Percentiles rank a stretch among this genome's conserved stretches.
phyloP scores from a whole-genome alignment of 2,329 filamentous ascomycete species.

The Exophiala lecanii-corni region DNA sequence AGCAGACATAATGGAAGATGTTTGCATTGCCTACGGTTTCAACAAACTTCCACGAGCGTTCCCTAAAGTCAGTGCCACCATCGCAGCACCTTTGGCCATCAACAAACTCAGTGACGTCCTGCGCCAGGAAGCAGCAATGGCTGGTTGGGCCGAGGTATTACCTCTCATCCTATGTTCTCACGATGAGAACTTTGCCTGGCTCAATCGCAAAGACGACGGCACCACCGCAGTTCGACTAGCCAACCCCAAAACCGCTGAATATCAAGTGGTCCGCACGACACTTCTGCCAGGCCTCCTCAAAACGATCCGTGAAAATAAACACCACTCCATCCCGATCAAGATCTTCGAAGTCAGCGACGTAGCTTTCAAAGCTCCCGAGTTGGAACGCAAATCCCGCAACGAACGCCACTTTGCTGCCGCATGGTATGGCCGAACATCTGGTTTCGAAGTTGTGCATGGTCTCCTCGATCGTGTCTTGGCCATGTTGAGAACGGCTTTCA shows the following conservation, averaged over 20 bases:
- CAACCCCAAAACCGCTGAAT: constrained; percentile 90
- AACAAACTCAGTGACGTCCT: constrained; percentile 96
- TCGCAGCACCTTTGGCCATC: constrained; percentile 80
- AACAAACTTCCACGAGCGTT: constrained; percentile 87
- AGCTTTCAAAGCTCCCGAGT: constrained; percentile 76
- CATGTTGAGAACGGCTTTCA: constrained; percentile 82
- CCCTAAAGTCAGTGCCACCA: constrained; percentile 77
- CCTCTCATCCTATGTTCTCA: constrained; percentile 94
- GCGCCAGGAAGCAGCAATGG: constrained; percentile 81
- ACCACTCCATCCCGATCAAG: constrained; percentile 81
- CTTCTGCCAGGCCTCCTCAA: constrained; percentile 84
- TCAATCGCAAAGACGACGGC: constrained; percentile 85
- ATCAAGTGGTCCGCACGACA: constrained; percentile 86
- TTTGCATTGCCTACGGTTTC: constrained; percentile 94
- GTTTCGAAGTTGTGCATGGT: constrained; percentile 94
- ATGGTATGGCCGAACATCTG: constrained; percentile 88
- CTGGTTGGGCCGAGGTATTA: constrained; percentile 94
- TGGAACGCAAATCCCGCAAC: constrained; percentile 85
- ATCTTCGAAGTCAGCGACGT: constrained; percentile 91
- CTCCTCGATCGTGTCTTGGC: constrained; percentile 85
- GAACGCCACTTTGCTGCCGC: constrained; percentile 94
- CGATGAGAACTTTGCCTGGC: constrained; percentile 95
- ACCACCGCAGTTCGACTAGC: constrained; percentile 76
- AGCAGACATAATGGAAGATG: constrained; percentile 98
- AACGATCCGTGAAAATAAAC: constrained; percentile 89